These are phyloP conservation scores for Tulasnella sp. DNA, from an alignment of 768 basidiomycete genomes.

Conservation along the genomic window DNA sequence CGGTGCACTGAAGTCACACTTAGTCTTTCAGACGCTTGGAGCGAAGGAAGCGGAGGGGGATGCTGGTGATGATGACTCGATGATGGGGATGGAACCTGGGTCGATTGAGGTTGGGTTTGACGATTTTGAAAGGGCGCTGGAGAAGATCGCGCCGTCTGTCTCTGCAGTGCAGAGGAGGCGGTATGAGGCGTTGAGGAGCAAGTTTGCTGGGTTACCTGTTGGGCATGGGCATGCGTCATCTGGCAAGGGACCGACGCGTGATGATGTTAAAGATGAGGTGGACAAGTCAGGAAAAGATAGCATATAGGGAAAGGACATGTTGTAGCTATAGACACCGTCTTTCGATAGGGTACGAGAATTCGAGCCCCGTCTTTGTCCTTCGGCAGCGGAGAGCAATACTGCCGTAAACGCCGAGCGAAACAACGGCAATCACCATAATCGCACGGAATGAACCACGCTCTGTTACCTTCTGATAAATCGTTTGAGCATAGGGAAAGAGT, in stretches of 20 bases:
- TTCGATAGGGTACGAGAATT: too few species aligned
- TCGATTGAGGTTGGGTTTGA: conserved; percentile 42
- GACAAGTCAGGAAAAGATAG: too few species aligned
- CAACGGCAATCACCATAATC: too few species aligned
- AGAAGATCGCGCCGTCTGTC: conserved; percentile 82
- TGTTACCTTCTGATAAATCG: conserved; percentile 26
- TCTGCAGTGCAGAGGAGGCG: conserved; percentile 64
- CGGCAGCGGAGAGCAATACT: too few species aligned
- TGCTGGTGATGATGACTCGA: conserved; percentile 20
- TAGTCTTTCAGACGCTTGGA: conserved; percentile 20
- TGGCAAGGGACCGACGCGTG: background rate
- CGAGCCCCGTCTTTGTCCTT: too few species aligned
- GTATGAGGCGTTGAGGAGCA: conserved; percentile 70
- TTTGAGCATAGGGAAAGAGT: conserved; percentile 43
- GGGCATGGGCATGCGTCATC: conserved; percentile 5
- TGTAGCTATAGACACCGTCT: too few species aligned
- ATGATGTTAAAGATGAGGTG: background rate
- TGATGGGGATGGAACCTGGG: background rate
- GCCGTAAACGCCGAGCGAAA: too few species aligned
- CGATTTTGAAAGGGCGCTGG: conserved; percentile 67
- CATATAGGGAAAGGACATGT: too few species aligned
- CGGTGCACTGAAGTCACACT: conserved; percentile 48
- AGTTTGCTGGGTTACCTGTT: conserved; percentile 66
- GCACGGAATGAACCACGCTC: background rate
- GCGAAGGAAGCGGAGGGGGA: conserved; percentile 30